Conservation (phyloP, 2,329 filamentous ascomycete genomes). For the Annulohypoxylon truncatum region DNA sequence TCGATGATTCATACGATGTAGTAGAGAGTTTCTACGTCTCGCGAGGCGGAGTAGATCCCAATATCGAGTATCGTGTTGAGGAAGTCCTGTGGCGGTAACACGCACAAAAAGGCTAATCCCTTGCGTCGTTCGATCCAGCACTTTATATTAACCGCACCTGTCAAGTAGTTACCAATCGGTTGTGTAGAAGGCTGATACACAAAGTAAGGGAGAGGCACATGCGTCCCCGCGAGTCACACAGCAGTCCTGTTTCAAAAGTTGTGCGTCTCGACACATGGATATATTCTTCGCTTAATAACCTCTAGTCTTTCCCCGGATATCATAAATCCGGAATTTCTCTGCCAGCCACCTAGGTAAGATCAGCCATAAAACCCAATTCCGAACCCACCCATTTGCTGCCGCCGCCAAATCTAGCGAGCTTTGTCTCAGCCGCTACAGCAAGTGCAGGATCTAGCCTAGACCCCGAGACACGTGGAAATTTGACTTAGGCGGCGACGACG, state of each 20-base stretch:
- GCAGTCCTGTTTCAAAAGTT: conserved; percentile 11
- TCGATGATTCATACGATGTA: neutral
- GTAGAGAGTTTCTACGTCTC: neutral
- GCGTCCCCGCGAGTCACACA: conserved; percentile 3
- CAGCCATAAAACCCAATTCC: neutral
- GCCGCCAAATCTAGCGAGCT: conserved; percentile 1
- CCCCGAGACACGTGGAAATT: conserved; percentile 25
- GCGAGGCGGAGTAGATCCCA: conserved; percentile 16
- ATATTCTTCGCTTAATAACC: conserved; percentile 13
- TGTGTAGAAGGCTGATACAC: conserved; percentile 6
- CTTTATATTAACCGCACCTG: conserved; percentile 16
- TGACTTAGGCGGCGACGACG: conserved; percentile 3
- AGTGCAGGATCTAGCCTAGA: neutral
- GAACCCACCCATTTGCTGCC: conserved; percentile 3
- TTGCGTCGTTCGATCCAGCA: conserved; percentile 29
- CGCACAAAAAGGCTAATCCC: conserved; percentile 19
- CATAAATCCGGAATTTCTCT: neutral
- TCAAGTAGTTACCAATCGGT: conserved; percentile 11
- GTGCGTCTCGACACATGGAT: neutral
- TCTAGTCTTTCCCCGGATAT: conserved; percentile 3
- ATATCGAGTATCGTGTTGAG: conserved; percentile 26
- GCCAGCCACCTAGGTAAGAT: conserved; percentile 5
- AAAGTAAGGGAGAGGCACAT: conserved; percentile 26
- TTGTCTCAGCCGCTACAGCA: conserved; percentile 23
- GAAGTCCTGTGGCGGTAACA: conserved; percentile 14